Base-by-base conservation (phyloP, 2,329 filamentous ascomycete species). In the Xylaria multiplex region DNA sequence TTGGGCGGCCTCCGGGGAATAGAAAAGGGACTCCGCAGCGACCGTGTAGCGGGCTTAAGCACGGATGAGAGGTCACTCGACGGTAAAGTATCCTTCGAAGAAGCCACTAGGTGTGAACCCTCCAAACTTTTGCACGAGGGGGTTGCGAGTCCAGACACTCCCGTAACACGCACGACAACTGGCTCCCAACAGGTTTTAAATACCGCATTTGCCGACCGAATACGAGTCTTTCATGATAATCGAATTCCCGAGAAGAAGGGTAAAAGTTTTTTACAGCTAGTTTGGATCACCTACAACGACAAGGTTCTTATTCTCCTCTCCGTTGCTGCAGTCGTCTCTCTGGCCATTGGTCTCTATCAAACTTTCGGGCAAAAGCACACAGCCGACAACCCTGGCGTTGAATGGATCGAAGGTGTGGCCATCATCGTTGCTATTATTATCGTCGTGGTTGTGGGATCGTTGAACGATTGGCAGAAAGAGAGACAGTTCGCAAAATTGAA, bases 221-320 rank as follows among this genome's bases (percentile, higher is more conserved):
- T 88, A 73, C 88, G 91, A 42, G 86, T 93, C 35, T 93, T 87
- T 76, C 85, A 83, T 71, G 90, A 93, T 77, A 94, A 94, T 75
- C 83, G 87, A 49, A 80, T 94, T 42, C 91, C 91, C 0, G 89
- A 87, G 73, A 90, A 90, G 77, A 92, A 93, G 79, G 86, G 90
- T 50, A 93, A 93, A 80, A 90, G 82, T 69, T 84, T 93, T 46
- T 81, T 92, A 50, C 82, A 91, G 74, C 82, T 94, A 48, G 91
- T 92, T 79, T 93, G 91, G 91, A 91, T 93, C 72, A 92, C 91
- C 0, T 93, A 93, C 77, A 92, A 93, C 79, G 91, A 94, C 83
- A 94, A 93, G 77, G 90, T 94, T 3, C 81, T 93, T 52, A 91
- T 93, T 65, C 81, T 93, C 6, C 82, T 93, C 61, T 91, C 90